Base-by-base conservation (phyloP, 371 early-diverging fungal genomes). In the Rhizopus microsporus region DNA sequence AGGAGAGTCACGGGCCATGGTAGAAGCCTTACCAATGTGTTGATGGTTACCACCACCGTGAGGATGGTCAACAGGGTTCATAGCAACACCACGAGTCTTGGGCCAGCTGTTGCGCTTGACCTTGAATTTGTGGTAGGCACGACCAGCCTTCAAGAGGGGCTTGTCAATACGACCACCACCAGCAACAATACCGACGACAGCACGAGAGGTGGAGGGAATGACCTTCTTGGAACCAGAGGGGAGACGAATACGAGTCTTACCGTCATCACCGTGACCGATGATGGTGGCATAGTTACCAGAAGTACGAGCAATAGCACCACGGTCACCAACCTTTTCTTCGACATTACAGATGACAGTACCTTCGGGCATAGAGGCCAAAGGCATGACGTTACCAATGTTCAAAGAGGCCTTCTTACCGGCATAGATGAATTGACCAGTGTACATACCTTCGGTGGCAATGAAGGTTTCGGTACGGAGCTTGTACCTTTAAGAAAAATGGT, bases 21-120 rank as follows among this genome's bases (percentile, higher is more conserved):
- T 99, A 71, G 99, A 96, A 49, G 99, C 99, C 89, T 99, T 96
- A 95, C 99, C 99, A 89, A 99, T 98, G 87, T 99, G 99, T 88
- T 99, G 99, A 83, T 99, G 99, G 91, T 77, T 80, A 80, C 80
- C 75, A 80, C 79, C 79, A 80, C 83, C 85, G 80, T 84, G 85
- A 72, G 85, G 84, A 76, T 86, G 87, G 83, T 97, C 97, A 40
- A 97, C 97, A 63, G 99, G 99, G 87, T 98, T 98, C 99, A 98
- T 98, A 75, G 97, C 99, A 81, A 98, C 99, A 95, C 99, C 97
- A 89, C 99, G 92, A 74, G 98, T 98, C 82, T 90, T 93, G 78
- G 99, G 99, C 97, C 98, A 99, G 72, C 86, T 85, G 94, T 97
- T 97, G 73, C 98, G 92, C 92, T 97, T 98, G 77, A 94, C 97